Conservation (phyloP, 306 rosid species). For the Cyamopsis tetragonoloba region DNA sequence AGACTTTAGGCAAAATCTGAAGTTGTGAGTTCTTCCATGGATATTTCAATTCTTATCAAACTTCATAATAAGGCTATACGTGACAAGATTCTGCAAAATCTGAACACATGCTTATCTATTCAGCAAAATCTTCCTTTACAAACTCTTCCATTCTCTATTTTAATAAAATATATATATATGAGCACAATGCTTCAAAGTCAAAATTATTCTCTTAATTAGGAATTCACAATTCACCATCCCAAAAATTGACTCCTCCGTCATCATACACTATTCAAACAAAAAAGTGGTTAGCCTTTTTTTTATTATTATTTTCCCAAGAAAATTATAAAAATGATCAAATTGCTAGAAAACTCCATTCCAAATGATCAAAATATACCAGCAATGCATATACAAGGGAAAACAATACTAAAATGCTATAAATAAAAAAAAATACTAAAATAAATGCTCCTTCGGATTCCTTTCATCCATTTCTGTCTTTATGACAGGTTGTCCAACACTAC, state of each 20-base stretch:
- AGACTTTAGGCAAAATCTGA: neutral
- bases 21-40: no score
- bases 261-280: constrained; percentile 17
- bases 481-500: constrained; percentile 14
- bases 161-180: constrained; percentile 5
- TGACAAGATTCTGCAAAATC: neutral
- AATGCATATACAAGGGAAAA: neutral
- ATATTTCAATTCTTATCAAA: neutral
- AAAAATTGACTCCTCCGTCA: constrained; percentile 20
- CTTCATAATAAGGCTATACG: neutral
- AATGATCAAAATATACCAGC: neutral
- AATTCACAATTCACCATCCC: constrained; percentile 5
- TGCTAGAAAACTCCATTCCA: neutral
- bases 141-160: neutral
- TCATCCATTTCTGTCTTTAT: neutral
- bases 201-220: neutral
- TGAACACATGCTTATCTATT: neutral
- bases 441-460: constrained; percentile 4
- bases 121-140: neutral
- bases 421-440: constrained; percentile 1
- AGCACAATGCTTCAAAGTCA: neutral
- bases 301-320: neutral
- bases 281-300: neutral
- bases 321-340: constrained; percentile 8
- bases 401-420: neutral